Evolutionary conservation across 306 rosid species (phyloP), one percentile per base, ranked within the genome.

Genomic region (Malus orientalis): DNA sequence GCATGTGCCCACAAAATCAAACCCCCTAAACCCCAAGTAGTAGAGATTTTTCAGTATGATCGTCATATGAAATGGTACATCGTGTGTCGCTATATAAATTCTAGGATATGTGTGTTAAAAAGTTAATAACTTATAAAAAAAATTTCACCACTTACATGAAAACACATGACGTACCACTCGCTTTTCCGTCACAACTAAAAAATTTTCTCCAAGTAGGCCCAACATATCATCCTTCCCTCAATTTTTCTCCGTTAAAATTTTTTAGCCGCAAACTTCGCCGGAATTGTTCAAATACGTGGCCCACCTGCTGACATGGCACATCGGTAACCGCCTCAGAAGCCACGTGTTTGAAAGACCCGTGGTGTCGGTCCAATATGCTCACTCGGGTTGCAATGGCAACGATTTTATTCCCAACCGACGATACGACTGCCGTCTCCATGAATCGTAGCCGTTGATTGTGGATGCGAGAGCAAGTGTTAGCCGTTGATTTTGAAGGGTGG

Each of bases 1-100:
- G 90, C 70, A 12, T 44, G 8, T 47, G 88, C 71, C 75, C 86
- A 33, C 73, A 89, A 87, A 89, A 64, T 91, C 91, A 91, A 91
- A 79, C 86, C 64, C 8, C 11, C 44, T 20, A 25, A 44, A 66
- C 71, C 73, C 59, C 70, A 57, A 51, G 88, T 85, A 71, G 93
- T 0, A 27, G 3, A 27, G 2, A 27, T 27, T 27, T 27, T 27
- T 27, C 29, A 27, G 29, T 27, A 2, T 27, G 29, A 27, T 2
- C 29, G 29, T 27, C 29, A 27, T 0, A 27, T 0, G 29, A 27
- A 0, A 27, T 27, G 29, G 29, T 27, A 27, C 29, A 27, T 27
- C 29, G 2, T 2, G 29, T 27, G 29, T 27, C 29, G 29, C 3
- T 27, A 27, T 27, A 27, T 27, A 27, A 27, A 2, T 27, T 1